These are phyloP conservation scores for Anthracocystis panici-leucophaei DNA, from an alignment of 1,284 basidiomycete species.

Conservation along the genomic window DNA sequence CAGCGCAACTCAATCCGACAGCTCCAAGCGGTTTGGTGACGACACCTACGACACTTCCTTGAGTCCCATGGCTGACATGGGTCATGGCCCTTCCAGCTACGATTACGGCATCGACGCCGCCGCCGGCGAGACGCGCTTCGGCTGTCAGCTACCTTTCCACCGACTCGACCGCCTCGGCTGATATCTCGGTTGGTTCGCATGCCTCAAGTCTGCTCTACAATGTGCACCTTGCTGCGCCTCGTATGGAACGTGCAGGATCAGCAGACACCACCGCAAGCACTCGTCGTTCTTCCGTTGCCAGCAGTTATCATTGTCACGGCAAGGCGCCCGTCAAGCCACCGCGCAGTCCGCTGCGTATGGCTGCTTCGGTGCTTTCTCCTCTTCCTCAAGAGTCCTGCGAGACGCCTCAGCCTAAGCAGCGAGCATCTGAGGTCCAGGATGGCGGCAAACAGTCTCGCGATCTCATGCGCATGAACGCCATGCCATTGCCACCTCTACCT, in stretches of 20 bases:
- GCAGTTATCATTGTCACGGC: slow-evolving; percentile 28
- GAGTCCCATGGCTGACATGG: slow-evolving; percentile 46
- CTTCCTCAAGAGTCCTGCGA: slow-evolving; percentile 17
- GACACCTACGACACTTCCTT: slow-evolving; percentile 28
- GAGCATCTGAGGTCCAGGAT: background rate
- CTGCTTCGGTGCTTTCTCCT: slow-evolving; percentile 11
- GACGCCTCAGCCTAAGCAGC: slow-evolving; percentile 14
- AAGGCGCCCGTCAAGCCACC: slow-evolving; percentile 26
- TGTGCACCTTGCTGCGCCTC: slow-evolving; percentile 21
- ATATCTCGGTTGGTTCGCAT: slow-evolving; percentile 33
- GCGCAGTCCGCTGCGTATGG: slow-evolving; percentile 26
- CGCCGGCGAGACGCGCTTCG: slow-evolving; percentile 21
- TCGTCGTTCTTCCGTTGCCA: slow-evolving; percentile 38
- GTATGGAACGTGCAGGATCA: slow-evolving; percentile 22
- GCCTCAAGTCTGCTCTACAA: slow-evolving; percentile 41
- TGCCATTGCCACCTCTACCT: slow-evolving; percentile 37
- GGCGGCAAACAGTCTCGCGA: slow-evolving; percentile 7
- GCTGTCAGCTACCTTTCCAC: slow-evolving; percentile 37
- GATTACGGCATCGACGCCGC: background rate
- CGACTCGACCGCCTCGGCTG: slow-evolving; percentile 33
- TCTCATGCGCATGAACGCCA: slow-evolving; percentile 23
- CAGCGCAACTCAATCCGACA: slow-evolving; percentile 22
- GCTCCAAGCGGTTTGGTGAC: slow-evolving; percentile 26
- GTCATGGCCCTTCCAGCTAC: slow-evolving; percentile 14
- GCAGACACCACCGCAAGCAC: slow-evolving; percentile 28